Evolutionary conservation across 192 early-diverging fungal genomes (phyloP).

Genomic region (Coemansia sp.): DNA sequence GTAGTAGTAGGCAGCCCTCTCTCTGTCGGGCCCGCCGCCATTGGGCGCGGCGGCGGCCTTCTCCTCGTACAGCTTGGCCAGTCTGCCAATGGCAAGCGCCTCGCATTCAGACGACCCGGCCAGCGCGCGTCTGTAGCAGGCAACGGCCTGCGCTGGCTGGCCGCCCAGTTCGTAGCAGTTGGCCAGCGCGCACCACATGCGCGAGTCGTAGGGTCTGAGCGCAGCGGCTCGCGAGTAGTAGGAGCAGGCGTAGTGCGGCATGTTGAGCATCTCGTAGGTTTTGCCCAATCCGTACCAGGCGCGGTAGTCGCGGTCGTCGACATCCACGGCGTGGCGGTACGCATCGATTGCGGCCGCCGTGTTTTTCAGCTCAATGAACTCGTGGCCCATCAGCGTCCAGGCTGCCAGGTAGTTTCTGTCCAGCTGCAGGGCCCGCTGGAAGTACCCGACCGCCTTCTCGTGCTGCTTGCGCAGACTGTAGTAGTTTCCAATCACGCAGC

Average conservation of each 20-base stretch:
- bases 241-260: conserved; percentile 77
- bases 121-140: conserved; percentile 75
- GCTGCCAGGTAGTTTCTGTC: conserved; percentile 72
- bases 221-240: conserved; percentile 79
- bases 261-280: conserved; percentile 81
- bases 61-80: conserved; percentile 64
- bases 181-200: conserved; percentile 83
- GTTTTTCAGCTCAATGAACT: conserved; percentile 92
- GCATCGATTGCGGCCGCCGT: conserved; percentile 85
- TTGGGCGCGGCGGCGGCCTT: neutral
- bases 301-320: conserved; percentile 77
- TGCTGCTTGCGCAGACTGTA: conserved; percentile 78
- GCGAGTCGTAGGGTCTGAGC: conserved; percentile 74
- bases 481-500: conserved; percentile 86
- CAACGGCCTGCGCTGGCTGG: conserved; percentile 62
- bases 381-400: conserved; percentile 94
- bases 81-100: conserved; percentile 54
- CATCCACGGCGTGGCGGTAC: conserved; percentile 82
- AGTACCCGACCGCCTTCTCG: conserved; percentile 83
- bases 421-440: conserved; percentile 81
- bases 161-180: conserved; percentile 66
- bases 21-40: conserved; percentile 29
- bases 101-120: conserved; percentile 62
- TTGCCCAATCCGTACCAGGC: conserved; percentile 94
- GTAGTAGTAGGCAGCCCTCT: conserved; percentile 64